Evolutionary conservation across 148 eudicot genomes (phyloP), one percentile per base, ranked within the genome.

Genomic region (Rhododendron henanense): DNA sequence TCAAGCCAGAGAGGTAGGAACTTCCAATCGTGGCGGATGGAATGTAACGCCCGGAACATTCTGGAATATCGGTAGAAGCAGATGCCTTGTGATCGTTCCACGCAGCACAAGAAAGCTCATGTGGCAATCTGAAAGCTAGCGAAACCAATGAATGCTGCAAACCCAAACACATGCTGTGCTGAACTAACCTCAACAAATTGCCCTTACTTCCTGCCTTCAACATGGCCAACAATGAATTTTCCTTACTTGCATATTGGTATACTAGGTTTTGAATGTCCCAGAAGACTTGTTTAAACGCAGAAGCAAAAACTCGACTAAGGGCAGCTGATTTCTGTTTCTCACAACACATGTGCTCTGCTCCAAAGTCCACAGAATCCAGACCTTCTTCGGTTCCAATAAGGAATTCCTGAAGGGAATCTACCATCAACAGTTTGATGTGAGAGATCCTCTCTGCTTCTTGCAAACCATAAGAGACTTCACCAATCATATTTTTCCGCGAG

Each of bases 131-230:
- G 84, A 95, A 97, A 61, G 94, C 87, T 80, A 95, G 85, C 45
- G 98, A 93, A 76, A 94, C 88, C 84, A 92, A 82, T 1, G 99
- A 92, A 82, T 95, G 94, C 85, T 95, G 98, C 90, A 95, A 88
- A 31, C 99, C 99, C 35, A 97, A 78, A 73, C 97, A 97, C 96
- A 97, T 91, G 87, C 95, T 90, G 78, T 97, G 99, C 85, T 97
- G 99, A 85, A 93, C 97, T 63, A 95, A 79, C 83, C 92, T 93
- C 81, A 89, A 57, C 83, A 94, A 73, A 86, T 90, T 95, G 33
- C 99, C 96, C 90, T 95, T 94, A 90, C 97, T 95, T 77, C 99
- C 99, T 35, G 99, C 92, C 69, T 94, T 95, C 77, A 95, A 87
- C 94, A 97, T 97, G 23, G 92, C 90, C 86, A 97, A 35, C 65